These are phyloP conservation scores for Amanita pseudoporphyria DNA, from an alignment of 768 basidiomycete genomes.

Conservation along the genomic window DNA sequence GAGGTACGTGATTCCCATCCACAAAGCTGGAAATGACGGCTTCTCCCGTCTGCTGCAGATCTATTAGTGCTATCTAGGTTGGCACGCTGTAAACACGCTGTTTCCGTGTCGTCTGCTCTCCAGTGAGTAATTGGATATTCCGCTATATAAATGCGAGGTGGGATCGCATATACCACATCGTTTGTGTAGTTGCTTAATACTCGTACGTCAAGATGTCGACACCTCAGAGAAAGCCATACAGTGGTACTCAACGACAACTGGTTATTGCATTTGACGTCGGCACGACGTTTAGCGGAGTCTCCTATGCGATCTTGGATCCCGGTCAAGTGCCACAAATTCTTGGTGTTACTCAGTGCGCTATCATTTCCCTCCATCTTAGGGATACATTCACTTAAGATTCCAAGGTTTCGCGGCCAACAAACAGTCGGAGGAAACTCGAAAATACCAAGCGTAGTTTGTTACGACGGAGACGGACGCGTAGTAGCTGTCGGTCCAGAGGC, in stretches of 20 bases:
- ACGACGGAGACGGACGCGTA: conserved; percentile 1
- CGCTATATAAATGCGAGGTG: not conserved
- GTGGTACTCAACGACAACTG: conserved; percentile 28
- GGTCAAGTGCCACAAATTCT: conserved; percentile 22
- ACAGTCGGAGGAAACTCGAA: conserved; percentile 2
- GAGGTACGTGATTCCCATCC: not conserved
- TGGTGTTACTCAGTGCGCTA: conserved; percentile 24
- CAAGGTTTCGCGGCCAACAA: conserved; percentile 12
- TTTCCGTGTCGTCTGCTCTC: not conserved
- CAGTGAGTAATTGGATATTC: not conserved
- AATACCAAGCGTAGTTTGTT: conserved; percentile 6
- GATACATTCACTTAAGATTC: conserved; percentile 38
- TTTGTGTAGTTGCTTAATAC: not conserved
- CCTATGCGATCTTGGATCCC: conserved; percentile 25
- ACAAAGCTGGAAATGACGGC: not conserved
- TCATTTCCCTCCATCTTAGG: conserved; percentile 2
- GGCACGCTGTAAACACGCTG: not conserved
- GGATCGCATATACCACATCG: not conserved
- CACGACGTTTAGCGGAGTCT: conserved; percentile 38
- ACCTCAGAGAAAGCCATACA: conserved; percentile 23
- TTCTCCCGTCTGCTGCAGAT: too few species aligned
- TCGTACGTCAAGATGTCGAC: conserved; percentile 10
- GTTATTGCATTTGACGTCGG: conserved; percentile 45
- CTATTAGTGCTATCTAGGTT: too few species aligned
- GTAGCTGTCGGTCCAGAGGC: conserved; percentile 4